Percentiles rank a stretch among this genome's conserved stretches.
Evolutionary conservation across 495 filamentous ascomycete genomes (phyloP).

Genomic region (Penicillium alfredii): DNA sequence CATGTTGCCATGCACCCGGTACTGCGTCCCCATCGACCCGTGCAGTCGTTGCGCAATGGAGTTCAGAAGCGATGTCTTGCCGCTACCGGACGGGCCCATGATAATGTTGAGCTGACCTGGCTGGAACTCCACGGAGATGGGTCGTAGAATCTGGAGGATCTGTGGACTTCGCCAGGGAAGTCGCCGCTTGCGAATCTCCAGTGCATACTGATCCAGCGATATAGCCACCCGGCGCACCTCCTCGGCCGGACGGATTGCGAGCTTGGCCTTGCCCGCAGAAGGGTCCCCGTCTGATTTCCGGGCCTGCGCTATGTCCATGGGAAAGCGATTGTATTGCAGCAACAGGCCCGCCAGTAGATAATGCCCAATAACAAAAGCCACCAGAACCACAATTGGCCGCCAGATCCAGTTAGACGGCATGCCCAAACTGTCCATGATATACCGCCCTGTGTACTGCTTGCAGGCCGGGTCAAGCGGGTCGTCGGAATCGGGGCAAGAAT

Average conservation of each 20-base stretch:
- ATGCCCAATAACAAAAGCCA: conserved; percentile 53
- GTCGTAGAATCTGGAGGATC: conserved; percentile 54
- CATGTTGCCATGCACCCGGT: conserved; percentile 52
- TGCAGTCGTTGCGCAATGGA: conserved; percentile 59
- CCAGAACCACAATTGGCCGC: conserved; percentile 54
- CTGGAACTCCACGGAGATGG: conserved; percentile 55
- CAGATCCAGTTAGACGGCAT: conserved; percentile 58
- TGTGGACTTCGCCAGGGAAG: conserved; percentile 36
- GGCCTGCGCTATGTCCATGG: conserved; percentile 55
- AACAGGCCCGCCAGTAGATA: conserved; percentile 50
- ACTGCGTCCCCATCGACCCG: conserved; percentile 47
- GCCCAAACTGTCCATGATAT: conserved; percentile 59
- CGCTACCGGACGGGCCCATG: conserved; percentile 71
- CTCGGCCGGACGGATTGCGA: conserved; percentile 42
- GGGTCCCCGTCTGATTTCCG: conserved; percentile 49
- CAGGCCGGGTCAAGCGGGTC: conserved; percentile 54
- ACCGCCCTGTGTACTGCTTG: conserved; percentile 58
- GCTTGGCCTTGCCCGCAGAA: conserved; percentile 56
- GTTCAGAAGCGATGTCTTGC: conserved; percentile 67
- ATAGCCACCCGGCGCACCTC: conserved; percentile 55
- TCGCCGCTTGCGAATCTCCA: conserved; percentile 56
- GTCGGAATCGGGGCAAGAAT: conserved; percentile 58
- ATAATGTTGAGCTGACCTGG: conserved; percentile 64
- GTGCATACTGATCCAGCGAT: conserved; percentile 51
- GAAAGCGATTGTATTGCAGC: conserved; percentile 51